Base-by-base conservation (phyloP, 495 filamentous ascomycete species). In the Penicillium atrosanguineum region DNA sequence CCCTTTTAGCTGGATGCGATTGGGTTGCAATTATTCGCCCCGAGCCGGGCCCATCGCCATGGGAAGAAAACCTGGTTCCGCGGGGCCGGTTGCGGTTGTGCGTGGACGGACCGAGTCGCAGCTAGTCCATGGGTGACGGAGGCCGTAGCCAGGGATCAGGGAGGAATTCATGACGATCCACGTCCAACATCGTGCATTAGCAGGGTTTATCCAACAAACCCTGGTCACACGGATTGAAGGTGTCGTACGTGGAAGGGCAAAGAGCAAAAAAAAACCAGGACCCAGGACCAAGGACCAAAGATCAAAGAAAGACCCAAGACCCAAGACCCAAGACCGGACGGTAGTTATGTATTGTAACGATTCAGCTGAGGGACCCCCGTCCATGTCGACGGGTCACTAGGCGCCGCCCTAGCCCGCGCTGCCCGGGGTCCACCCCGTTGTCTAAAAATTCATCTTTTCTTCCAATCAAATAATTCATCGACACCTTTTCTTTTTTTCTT, bases 381-480 rank as follows among this genome's bases (percentile, higher is more conserved):
- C 72, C 69, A 70, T 67, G 63, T 65, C 67, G 61, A 73, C 66
- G 70, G 70, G 70, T 69, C 70, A 58, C 55, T 64, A 23, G 67
- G 63, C 70, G 69, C 56, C 56, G 59, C 62, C 60, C 59, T 62
- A 65, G 62, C 62, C 62, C 59, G 62, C 53, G 41, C 52, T 62
- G 55, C 57, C 57, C 57, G 49, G 52, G 52, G 46, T 64, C 63
- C 60, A 58, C 52, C 46, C 46, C 59, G 55, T 59, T 56, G 43
- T 50, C 48, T 56, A 50, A 55, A 62, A 65, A 49, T 48, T 56
- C n/a, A 9, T 46, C 9, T 9, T n/a, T 7, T 26, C 37, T 56
- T 53, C 60, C 56, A 67, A 66, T 63, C 49, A 66, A 29, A 64
- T 59, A 61, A 61, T 61, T 60, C 45, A 38, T 6, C 3, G 52